A percentile compares a stretch with the other conserved stretches of the same genome.
These are phyloP conservation scores for Isatis tinctoria DNA, from an alignment of 345 rosid genomes.

Conservation along the genomic window DNA sequence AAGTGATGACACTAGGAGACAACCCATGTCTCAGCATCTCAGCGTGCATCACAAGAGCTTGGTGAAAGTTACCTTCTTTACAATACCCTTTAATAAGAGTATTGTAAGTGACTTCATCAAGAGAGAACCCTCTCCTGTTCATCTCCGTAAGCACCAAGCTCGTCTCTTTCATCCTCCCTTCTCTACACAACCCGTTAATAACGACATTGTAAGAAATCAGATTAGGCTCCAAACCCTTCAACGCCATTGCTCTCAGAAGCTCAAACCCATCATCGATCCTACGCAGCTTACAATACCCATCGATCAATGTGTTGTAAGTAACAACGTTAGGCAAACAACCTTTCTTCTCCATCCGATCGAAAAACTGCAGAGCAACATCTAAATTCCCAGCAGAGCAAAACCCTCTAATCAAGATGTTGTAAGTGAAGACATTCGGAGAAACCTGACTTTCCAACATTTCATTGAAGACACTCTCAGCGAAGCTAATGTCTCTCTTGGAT, in stretches of 20 bases:
- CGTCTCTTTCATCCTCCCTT: constrained; percentile 76
- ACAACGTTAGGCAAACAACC: constrained; percentile 83
- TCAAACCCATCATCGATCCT: constrained; percentile 55
- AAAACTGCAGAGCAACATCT: constrained; percentile 52
- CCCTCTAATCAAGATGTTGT: constrained; percentile 78
- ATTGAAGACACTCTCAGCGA: constrained; percentile 49
- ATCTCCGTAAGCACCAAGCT: constrained; percentile 50
- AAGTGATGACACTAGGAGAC: constrained; percentile 76
- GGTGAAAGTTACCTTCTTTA: constrained; percentile 70
- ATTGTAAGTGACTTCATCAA: constrained; percentile 77
- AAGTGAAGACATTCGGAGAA: constrained; percentile 81
- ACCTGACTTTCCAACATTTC: constrained; percentile 58
- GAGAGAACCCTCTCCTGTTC: constrained; percentile 49
- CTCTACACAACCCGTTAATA: constrained; percentile 70
- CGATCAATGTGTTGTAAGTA: constrained; percentile 71
- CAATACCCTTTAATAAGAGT: constrained; percentile 83
- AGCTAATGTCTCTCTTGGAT: constrained; percentile 43
- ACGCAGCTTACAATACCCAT: constrained; percentile 57
- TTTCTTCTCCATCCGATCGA: constrained; percentile 57
- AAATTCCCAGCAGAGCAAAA: constrained; percentile 68
- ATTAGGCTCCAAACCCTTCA: constrained; percentile 69
- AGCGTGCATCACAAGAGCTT: constrained; percentile 70
- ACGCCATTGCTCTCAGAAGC: constrained; percentile 53
- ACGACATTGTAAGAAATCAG: constrained; percentile 74
- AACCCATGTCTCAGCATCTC: constrained; percentile 78